These are phyloP conservation scores for Penicillium angulare DNA, from an alignment of 495 filamentous ascomycete species.

Conservation along the genomic window DNA sequence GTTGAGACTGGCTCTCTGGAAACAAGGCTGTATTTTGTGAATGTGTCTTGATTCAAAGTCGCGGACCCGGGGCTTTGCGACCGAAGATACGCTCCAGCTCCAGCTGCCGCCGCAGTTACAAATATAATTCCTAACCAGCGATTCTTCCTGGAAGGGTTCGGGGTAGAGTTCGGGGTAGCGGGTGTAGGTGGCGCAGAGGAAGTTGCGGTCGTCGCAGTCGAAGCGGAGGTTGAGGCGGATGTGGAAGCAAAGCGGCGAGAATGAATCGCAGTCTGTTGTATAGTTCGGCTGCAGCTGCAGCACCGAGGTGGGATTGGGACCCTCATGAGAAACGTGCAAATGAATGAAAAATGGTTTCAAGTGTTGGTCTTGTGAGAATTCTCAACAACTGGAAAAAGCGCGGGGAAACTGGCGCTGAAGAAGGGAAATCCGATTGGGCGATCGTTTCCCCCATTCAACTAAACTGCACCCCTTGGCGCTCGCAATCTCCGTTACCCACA, in stretches of 20 bases:
- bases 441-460: constrained; percentile 14
- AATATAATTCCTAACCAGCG: constrained; percentile 37
- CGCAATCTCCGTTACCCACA: constrained; percentile 1
- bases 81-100: constrained; percentile 37
- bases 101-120: constrained; percentile 35
- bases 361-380: not conserved
- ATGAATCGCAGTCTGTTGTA: constrained; percentile 7
- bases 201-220: not conserved
- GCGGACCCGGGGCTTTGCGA: constrained; percentile 25
- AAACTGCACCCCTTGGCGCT: constrained; percentile 18
- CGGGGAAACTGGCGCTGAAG: constrained; percentile 16
- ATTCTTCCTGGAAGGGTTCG: constrained; percentile 23
- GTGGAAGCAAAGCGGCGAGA: constrained; percentile 24
- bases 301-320: constrained; percentile 10
- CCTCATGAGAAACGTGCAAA: constrained; percentile 37
- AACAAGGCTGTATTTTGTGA: constrained; percentile 65
- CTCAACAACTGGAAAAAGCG: constrained; percentile 6
- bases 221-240: constrained; percentile 9
- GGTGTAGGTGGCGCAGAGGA: constrained; percentile 15
- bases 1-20: constrained; percentile 67
- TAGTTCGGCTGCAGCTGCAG: constrained; percentile 14
- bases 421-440: constrained; percentile 29
- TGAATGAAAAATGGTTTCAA: no score
- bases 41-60: constrained; percentile 53
- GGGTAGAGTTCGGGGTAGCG: constrained; percentile 10